A percentile compares a stretch with the other conserved stretches of the same genome.
phyloP scores from a whole-genome alignment of 2,329 filamentous ascomycete species.

The Colletotrichum acutatum region DNA sequence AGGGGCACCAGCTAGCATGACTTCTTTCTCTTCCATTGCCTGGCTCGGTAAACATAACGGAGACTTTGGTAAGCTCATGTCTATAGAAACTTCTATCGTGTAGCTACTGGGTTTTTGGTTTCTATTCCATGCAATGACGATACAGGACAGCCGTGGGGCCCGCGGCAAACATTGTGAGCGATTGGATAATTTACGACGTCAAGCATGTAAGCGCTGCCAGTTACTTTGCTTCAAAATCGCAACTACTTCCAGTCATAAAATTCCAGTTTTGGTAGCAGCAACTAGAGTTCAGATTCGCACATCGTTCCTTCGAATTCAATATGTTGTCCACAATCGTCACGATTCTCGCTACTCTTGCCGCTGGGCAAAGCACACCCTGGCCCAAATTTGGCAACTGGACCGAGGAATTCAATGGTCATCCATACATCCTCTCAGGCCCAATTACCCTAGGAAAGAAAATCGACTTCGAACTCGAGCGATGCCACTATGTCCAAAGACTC shows the following conservation, averaged over 20 bases:
- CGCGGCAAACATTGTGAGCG: too few species aligned
- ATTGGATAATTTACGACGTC: too few species aligned
- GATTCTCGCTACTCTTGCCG: background rate
- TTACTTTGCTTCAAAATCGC: too few species aligned
- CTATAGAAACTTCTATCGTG: too few species aligned
- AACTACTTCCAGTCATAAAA: background rate
- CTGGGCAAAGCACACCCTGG: conserved; percentile 17
- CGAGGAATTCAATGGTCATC: background rate
- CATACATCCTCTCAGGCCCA: conserved; percentile 32
- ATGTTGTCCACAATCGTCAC: background rate
- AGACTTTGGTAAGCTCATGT: too few species aligned
- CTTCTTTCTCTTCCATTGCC: background rate
- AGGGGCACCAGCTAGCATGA: too few species aligned
- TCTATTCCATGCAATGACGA: too few species aligned
- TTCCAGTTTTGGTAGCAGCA: background rate
- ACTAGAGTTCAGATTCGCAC: too few species aligned
- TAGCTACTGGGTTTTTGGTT: too few species aligned
- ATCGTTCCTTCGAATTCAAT: too few species aligned
- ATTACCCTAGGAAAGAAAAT: conserved; percentile 21
- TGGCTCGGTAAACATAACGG: background rate
- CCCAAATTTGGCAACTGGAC: conserved; percentile 29
- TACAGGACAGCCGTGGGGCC: too few species aligned
- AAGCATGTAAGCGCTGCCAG: too few species aligned
- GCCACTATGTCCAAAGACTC: conserved; percentile 27
- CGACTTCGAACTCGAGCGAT: conserved; percentile 31